Evolutionary conservation across 805 yeast genomes (phyloP), one percentile per base, ranked within the genome.

Genomic region (Clavispora phyllophila): DNA sequence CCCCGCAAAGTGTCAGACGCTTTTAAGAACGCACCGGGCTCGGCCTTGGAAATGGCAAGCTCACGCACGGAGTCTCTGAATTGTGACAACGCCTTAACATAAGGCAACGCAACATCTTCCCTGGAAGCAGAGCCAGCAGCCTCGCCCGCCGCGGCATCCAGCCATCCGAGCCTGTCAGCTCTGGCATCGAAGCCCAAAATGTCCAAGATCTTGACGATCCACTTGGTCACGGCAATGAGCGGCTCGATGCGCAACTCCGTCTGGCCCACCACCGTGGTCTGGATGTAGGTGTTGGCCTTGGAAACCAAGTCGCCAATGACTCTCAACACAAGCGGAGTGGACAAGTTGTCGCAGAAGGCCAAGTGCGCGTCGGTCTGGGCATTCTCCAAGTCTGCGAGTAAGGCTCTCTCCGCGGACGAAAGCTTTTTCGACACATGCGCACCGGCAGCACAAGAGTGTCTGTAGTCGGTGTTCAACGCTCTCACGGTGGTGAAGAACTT

Each of bases 401-500:
- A 68, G 19, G 68, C 64, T 51, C 75, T 78, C 62, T 89, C 96
- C 4, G 54, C 52, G 2, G 46, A 40, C 1, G 79, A 70, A 23
- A 81, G 62, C 55, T 84, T 85, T 63, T 86, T 87, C 9, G 86
- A 74, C 8, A 84, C 68, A 39, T 73, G 66, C 31, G 60, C 70
- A 5, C 67, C 58, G 32, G 64, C 69, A 2, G 51, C 42, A 3
- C 78, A 53, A 39, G 63, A 62, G 51, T 79, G 81, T 31, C 68
- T 75, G 54, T 78, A 72, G 56, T 90, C 96, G 35, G 74, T 65
- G 42, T 78, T 75, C 50, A 88, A 71, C 4, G 97, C 97, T 52
- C 95, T 76, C n/a, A 88, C 83, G 41, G 79, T 87, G 34, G 83
- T 80, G 74, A 93, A 93, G 60, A 86, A 91, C 60, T 89, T 93